These are phyloP conservation scores for Cunninghamia lanceolata DNA, from an alignment of 75 land plant species.

Conservation along the genomic window DNA sequence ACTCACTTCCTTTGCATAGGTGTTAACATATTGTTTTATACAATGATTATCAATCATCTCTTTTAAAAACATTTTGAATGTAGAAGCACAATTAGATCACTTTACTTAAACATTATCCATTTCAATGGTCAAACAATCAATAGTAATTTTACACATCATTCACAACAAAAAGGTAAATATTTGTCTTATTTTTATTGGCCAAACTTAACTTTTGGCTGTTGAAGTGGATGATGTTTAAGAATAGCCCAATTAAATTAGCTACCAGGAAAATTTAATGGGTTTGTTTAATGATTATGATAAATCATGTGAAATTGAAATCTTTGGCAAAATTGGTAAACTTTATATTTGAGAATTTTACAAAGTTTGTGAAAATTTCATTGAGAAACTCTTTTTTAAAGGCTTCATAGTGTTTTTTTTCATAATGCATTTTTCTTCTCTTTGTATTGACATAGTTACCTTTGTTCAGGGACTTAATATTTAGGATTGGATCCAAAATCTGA, in stretches of 20 bases:
- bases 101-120: no score
- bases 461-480: neutral
- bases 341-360: neutral
- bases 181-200: no score
- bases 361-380: neutral
- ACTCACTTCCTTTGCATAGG: constrained; percentile 10
- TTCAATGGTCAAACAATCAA: no score
- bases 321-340: neutral
- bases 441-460: no score
- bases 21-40: neutral
- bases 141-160: no score
- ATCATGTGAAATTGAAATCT: neutral
- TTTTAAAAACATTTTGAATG: neutral
- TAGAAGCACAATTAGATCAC: neutral
- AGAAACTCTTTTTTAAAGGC: neutral
- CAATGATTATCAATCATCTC: neutral
- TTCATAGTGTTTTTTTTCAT: no score
- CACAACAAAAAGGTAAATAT: no score
- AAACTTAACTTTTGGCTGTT: no score
- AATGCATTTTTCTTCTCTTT: no score
- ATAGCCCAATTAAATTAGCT: no score
- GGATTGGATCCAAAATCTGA: constrained; percentile 3
- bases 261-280: neutral
- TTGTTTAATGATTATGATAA: neutral
- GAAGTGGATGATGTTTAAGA: no score